phyloP scores from a whole-genome alignment of 345 rosid genomes.

The Limnanthes douglasii region DNA sequence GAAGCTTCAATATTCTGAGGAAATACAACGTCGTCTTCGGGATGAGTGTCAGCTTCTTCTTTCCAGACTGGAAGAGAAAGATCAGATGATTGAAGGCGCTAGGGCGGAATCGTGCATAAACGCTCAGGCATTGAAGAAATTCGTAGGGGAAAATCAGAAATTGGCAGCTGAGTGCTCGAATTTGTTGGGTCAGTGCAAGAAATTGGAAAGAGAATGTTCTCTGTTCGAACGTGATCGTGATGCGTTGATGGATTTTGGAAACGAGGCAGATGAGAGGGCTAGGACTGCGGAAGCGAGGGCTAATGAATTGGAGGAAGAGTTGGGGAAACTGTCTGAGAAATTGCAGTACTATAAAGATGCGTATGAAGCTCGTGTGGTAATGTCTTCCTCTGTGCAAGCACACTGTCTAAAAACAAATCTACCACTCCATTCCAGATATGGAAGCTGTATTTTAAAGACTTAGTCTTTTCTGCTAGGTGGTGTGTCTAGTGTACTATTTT shows the following conservation, averaged over 20 bases:
- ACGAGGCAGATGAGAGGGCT: slow-evolving; percentile 80
- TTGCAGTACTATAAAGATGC: slow-evolving; percentile 22
- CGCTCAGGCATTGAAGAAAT: slow-evolving; percentile 73
- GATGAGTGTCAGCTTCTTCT: slow-evolving; percentile 22
- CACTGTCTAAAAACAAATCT: no score
- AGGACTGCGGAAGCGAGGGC: slow-evolving; percentile 60
- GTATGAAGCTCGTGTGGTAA: slow-evolving; percentile 24
- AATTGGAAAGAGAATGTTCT: slow-evolving; percentile 59
- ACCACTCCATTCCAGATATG: no score
- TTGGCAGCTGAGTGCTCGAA: slow-evolving; percentile 57
- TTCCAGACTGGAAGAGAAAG: slow-evolving; percentile 40
- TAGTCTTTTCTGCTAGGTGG: no score
- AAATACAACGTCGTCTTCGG: slow-evolving; percentile 37
- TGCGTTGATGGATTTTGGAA: slow-evolving; percentile 84
- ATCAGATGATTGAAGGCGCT: slow-evolving; percentile 34
- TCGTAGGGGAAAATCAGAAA: slow-evolving; percentile 82
- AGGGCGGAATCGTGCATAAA: slow-evolving; percentile 70
- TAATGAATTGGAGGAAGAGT: slow-evolving; percentile 44
- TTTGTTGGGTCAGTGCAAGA: slow-evolving; percentile 60
- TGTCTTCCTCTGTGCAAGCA: no score
- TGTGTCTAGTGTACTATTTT: no score
- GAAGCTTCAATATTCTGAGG: slow-evolving; percentile 43
- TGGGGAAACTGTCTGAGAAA: slow-evolving; percentile 27
- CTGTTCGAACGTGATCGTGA: slow-evolving; percentile 68
- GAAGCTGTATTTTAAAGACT: no score